Evolutionary conservation across 2,329 filamentous ascomycete species (phyloP).

Genomic region (Hypoxylon sp.): DNA sequence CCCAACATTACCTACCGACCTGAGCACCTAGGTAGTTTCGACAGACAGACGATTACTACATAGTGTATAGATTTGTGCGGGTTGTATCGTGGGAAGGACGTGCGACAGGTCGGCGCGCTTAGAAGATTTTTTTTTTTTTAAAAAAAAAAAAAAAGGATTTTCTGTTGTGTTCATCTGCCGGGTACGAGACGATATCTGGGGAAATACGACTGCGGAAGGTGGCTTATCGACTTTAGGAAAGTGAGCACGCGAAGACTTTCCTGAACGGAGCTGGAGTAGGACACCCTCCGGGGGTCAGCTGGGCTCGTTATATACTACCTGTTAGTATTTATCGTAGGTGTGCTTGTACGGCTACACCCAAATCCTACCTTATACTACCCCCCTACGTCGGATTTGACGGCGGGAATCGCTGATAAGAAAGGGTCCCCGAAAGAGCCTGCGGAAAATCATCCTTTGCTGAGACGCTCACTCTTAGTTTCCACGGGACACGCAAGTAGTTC

Average conservation of each 20-base stretch:
- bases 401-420: neutral
- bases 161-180: neutral
- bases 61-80: too few species aligned
- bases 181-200: neutral
- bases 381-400: neutral
- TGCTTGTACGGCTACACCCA: neutral
- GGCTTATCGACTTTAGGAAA: neutral
- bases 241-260: slow-evolving; percentile 31
- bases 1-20: too few species aligned
- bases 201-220: neutral
- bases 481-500: neutral
- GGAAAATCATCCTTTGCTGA: neutral
- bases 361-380: neutral
- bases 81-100: neutral
- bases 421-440: neutral
- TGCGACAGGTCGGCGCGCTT: neutral
- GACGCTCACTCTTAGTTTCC: neutral
- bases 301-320: neutral
- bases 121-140: neutral
- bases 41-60: too few species aligned
- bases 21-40: too few species aligned
- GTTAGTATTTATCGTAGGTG: neutral
- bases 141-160: too few species aligned
- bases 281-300: neutral
- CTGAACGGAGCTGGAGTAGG: slow-evolving; percentile 9